Evolutionary conservation across 2,329 filamentous ascomycete species (phyloP), one percentile per base, ranked within the genome.

Genomic region (Fusarium lyarnte): DNA sequence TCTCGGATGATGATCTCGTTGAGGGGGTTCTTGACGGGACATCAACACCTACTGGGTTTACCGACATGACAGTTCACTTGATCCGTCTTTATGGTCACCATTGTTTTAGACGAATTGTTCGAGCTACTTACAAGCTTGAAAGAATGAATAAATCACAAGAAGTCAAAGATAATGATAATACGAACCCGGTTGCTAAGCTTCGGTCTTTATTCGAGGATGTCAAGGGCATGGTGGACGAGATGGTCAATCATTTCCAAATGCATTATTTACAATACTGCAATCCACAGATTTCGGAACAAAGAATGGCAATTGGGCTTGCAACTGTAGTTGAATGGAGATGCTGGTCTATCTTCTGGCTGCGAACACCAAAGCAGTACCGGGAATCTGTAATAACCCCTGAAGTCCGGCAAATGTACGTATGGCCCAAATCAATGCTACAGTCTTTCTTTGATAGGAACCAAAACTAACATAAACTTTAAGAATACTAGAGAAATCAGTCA

Each of bases 261-360:
- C 6, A 54, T 16, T 59, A 59, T 12, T 21, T 59, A 7, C n/a
- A 54, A 17, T 41, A 53, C 46, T 59, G 57, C 17, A 17, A 33
- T 11, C 36, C 27, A 8, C 36, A 59, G 38, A 13, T 59, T 31
- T 27, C n/a, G 3, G 35, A 59, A 19, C 57, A 59, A 2, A 14
- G 46, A 25, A 59, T 59, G 27, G 36, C 46, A 7, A 38, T 59
- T 27, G 46, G 57, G 5, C 57, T 59, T 41, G 46, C 57, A 6
- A 53, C n/a, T 2, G n/a, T 59, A 13, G 35, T 59, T 21, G 46
- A 59, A 21, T 59, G 57, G 36, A 27, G 46, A 12, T 59, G 46
- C n/a, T 59, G 57, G 57, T 59, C 57, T 23, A 59, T 59, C 27
- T 42, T 59, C 23, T 59, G 57, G 57, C 4, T 59, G 25, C 46